Percentiles rank a stretch among this genome's conserved stretches.
phyloP scores from a whole-genome alignment of 2,329 filamentous ascomycete species.

The Colletotrichum sidae region DNA sequence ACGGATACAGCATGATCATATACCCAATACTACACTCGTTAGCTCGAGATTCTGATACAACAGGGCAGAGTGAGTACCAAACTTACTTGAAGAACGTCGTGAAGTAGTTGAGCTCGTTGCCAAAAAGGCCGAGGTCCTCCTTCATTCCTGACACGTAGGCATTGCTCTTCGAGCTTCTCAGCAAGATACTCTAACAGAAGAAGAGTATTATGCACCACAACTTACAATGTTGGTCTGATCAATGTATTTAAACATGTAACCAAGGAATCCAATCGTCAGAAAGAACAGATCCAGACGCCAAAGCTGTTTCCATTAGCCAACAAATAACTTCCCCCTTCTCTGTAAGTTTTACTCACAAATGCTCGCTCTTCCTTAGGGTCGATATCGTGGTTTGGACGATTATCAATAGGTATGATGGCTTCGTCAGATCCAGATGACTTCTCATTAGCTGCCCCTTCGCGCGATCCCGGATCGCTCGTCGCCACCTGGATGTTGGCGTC shows the following conservation, averaged over 20 bases:
- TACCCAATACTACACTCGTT: conserved; percentile 37
- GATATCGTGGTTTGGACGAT: conserved; percentile 10
- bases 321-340: too few relatives aligned
- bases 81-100: conserved; percentile 39
- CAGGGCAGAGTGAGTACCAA: rapidly evolving
- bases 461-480: background rate
- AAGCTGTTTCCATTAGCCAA: background rate
- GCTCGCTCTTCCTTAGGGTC: conserved; percentile 30
- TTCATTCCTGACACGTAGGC: conserved; percentile 44
- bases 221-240: conserved; percentile 29
- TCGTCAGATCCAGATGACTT: background rate
- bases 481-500: background rate
- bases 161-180: conserved; percentile 36
- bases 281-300: conserved; percentile 31
- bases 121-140: conserved; percentile 42
- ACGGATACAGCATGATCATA: conserved; percentile 43
- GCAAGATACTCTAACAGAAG: too few relatives aligned
- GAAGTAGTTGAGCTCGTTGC: conserved; percentile 43
- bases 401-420: background rate
- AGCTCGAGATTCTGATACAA: background rate
- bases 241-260: conserved; percentile 34
- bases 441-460: background rate
- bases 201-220: too few relatives aligned
- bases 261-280: conserved; percentile 22
- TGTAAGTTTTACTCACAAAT: background rate